phyloP scores from a whole-genome alignment of 495 filamentous ascomycete genomes.

The Rostrohypoxylon terebratum region DNA sequence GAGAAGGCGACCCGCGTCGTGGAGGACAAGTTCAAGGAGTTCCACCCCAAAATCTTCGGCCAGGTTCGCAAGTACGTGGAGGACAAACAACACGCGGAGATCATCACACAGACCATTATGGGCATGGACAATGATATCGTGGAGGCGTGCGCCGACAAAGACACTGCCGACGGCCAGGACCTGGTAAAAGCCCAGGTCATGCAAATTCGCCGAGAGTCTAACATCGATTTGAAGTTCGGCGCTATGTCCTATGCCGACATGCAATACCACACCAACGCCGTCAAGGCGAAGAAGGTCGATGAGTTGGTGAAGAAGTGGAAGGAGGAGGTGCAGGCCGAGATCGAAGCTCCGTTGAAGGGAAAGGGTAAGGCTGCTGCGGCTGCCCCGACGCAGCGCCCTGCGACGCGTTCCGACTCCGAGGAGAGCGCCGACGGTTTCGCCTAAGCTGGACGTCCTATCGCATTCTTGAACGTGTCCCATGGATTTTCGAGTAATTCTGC shows the following conservation, averaged over 20 bases:
- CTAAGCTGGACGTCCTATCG: neutral
- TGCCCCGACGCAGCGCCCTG: neutral
- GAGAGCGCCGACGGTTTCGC: neutral
- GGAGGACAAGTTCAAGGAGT: neutral
- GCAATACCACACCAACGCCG: neutral
- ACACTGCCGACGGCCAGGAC: conserved; percentile 56
- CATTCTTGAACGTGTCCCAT: neutral
- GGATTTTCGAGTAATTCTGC: neutral
- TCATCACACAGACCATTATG: neutral
- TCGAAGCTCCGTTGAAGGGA: neutral
- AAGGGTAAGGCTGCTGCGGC: conserved; percentile 1
- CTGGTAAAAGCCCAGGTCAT: conserved; percentile 64
- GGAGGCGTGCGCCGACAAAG: neutral
- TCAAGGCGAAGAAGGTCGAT: neutral
- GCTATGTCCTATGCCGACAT: neutral
- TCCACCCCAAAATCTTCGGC: neutral
- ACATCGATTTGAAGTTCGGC: neutral
- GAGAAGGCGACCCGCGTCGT: neutral
- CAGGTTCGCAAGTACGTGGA: neutral
- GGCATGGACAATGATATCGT: neutral
- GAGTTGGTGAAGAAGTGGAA: conserved; percentile 17
- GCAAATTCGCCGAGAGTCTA: conserved; percentile 52
- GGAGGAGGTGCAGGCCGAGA: conserved; percentile 11
- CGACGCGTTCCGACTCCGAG: neutral
- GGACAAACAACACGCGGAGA: neutral